A percentile compares a stretch with the other conserved stretches of the same genome.
These are phyloP conservation scores for Debaryomyces subglobosus DNA, from an alignment of 1,139 yeast genomes.

Conservation along the genomic window DNA sequence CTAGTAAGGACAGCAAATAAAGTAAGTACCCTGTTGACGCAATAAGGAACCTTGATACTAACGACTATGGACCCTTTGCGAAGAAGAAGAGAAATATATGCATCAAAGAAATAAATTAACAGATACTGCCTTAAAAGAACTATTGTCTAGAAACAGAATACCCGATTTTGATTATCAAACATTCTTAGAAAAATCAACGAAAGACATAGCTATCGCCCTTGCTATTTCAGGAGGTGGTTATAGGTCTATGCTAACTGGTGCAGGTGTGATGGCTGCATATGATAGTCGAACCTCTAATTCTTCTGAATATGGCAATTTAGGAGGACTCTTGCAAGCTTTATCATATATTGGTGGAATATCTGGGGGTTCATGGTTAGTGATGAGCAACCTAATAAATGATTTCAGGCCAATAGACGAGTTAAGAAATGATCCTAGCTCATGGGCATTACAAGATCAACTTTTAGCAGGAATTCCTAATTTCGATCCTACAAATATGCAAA, in stretches of 20 bases:
- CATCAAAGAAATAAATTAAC: slow-evolving; percentile 33
- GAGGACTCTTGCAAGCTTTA: slow-evolving; percentile 57
- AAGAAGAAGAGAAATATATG: slow-evolving; percentile 43
- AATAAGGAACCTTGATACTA: slow-evolving; percentile 1
- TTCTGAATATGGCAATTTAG: slow-evolving; percentile 30
- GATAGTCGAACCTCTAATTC: slow-evolving; percentile 47
- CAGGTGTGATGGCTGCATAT: slow-evolving; percentile 60
- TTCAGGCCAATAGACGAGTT: slow-evolving; percentile 43
- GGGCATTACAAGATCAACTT: slow-evolving; percentile 53
- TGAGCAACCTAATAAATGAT: slow-evolving; percentile 53
- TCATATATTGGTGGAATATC: slow-evolving; percentile 64
- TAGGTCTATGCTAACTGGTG: slow-evolving; percentile 67
- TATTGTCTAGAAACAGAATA: slow-evolving; percentile 38
- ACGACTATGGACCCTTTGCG: slow-evolving; percentile 22
- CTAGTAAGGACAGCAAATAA: slow-evolving; percentile 41
- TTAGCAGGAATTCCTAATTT: slow-evolving; percentile 58
- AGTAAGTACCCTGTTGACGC: slow-evolving; percentile 24
- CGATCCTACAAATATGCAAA: slow-evolving; percentile 24
- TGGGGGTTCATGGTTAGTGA: slow-evolving; percentile 72
- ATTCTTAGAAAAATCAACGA: slow-evolving; percentile 19
- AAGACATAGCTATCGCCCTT: slow-evolving; percentile 49
- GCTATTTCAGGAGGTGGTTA: slow-evolving; percentile 79
- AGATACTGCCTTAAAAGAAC: slow-evolving; percentile 30
- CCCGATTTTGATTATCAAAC: slow-evolving; percentile 38
- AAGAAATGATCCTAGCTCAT: slow-evolving; percentile 24